phyloP scores from a whole-genome alignment of 163 green algal genomes.

The Chlamydomonas reinhardtii region DNA sequence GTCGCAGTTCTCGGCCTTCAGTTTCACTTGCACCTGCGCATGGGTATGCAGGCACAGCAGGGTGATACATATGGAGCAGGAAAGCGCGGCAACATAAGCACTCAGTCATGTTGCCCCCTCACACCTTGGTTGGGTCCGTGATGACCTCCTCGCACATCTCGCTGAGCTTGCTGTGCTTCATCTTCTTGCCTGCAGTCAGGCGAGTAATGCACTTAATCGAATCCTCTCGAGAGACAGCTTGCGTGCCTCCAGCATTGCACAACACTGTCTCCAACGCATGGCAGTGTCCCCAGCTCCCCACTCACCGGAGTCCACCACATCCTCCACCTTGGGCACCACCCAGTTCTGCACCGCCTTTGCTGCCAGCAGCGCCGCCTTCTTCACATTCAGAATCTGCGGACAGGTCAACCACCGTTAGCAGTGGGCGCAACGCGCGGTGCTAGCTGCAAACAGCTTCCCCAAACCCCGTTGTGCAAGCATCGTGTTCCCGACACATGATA shows the following conservation, averaged over 20 bases:
- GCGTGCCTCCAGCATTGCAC: no score
- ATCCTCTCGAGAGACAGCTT: no score
- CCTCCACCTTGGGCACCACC: constrained; percentile 77
- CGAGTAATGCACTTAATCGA: not conserved
- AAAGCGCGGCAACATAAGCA: not conserved
- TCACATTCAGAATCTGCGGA: constrained; percentile 73
- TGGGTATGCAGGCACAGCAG: no score
- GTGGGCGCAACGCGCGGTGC: no score
- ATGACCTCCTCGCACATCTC: constrained; percentile 86
- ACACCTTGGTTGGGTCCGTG: constrained; percentile 82
- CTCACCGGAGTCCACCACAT: constrained; percentile 41
- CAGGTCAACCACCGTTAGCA: no score
- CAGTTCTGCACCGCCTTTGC: constrained; percentile 85
- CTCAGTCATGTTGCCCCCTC: not conserved
- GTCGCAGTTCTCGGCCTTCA: constrained; percentile 90
- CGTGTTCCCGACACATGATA: no score
- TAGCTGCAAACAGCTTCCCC: no score
- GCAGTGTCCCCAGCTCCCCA: no score
- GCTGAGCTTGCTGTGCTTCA: constrained; percentile 86
- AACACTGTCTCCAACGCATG: no score
- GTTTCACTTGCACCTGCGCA: constrained; percentile 83
- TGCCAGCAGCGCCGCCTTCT: constrained; percentile 88
- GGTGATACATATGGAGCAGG: not conserved
- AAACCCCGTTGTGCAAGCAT: no score
- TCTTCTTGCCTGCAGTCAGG: constrained; percentile 76